Base-by-base conservation (phyloP, 768 basidiomycete species). In the Tylopilus subfusipes region DNA sequence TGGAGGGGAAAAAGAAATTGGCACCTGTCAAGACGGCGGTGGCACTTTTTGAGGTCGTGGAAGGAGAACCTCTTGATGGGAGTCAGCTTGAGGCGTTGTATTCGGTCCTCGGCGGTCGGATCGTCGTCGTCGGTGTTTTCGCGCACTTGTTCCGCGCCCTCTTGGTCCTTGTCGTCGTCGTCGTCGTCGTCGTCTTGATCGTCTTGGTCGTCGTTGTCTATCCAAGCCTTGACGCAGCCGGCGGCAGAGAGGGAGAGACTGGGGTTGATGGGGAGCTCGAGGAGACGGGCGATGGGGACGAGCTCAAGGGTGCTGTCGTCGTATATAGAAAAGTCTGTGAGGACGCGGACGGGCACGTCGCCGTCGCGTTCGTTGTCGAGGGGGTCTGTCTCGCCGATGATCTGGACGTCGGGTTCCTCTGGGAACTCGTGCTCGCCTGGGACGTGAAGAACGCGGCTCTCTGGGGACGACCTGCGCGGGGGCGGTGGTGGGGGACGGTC, bases 261-360 rank as follows among this genome's bases (percentile, higher is more conserved):
- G 46, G 38, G 58, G 8, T 67, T 62, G 44, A 42, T 59, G 27
- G 62, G 36, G 44, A 74, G 57, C n/a, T 68, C 61, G 10, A 76
- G 60, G 8, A 85, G 67, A 36, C 72, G 58, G 0, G 65, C 72
- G 16, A 82, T 63, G 2, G 74, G 70, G 10, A 85, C 63, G 4
- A 82, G 61, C 16, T 73, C 64, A 8, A 62, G 52, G 1, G 75
- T 75, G 1, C 63, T 54, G 13, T 57, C 29, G 14, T 82, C 68
- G 50, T 84, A 86, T 30, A 88, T 69, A 0, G 72, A 63, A 59
- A 86, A 88, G 53, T 83, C 71, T 0, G 73, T 68, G 10, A 89
- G 72, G 0, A 76, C 57, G 8, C 87, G 80, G 42, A 89, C 72
- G 14, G 87, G 87, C 30, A 85, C 58, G 9, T 75, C 73, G 31